These are phyloP conservation scores for Kazachstania taianensis DNA, from an alignment of 805 yeast species.

Conservation along the genomic window DNA sequence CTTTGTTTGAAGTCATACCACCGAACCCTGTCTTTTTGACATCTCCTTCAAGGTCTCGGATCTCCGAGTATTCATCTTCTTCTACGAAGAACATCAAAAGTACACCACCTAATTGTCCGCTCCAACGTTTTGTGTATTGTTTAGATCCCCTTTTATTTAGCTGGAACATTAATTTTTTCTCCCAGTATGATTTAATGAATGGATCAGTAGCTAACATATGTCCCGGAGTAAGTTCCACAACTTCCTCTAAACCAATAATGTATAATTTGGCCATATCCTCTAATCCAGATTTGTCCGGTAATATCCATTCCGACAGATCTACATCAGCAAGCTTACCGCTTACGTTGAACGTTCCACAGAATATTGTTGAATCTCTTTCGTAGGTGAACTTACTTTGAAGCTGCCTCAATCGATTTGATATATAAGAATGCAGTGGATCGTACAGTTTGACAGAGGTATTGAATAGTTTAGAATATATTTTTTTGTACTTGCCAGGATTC, in stretches of 20 bases:
- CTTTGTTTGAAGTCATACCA: slow-evolving; percentile 78
- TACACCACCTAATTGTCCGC: slow-evolving; percentile 81
- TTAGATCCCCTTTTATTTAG: slow-evolving; percentile 32
- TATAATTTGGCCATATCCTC: slow-evolving; percentile 52
- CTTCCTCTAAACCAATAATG: slow-evolving; percentile 81
- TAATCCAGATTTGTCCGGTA: slow-evolving; percentile 39
- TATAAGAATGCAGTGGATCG: slow-evolving; percentile 83
- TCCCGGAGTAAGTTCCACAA: slow-evolving; percentile 73
- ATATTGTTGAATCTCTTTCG: slow-evolving; percentile 49
- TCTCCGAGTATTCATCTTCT: slow-evolving; percentile 38
- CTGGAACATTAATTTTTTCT: slow-evolving; percentile 42
- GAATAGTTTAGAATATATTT: slow-evolving; percentile 21
- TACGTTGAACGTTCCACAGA: slow-evolving; percentile 80
- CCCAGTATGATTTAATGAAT: slow-evolving; percentile 53
- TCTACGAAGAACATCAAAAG: slow-evolving; percentile 59
- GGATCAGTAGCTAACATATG: slow-evolving; percentile 75
- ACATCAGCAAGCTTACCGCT: slow-evolving; percentile 55
- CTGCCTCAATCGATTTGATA: slow-evolving; percentile 52
- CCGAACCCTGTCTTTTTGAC: slow-evolving; percentile 89
- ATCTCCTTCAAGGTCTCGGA: slow-evolving; percentile 57
- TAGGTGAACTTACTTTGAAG: slow-evolving; percentile 47
- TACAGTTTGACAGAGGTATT: slow-evolving; percentile 49
- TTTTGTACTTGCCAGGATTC: slow-evolving; percentile 22
- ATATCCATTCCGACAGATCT: slow-evolving; percentile 68
- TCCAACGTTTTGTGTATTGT: slow-evolving; percentile 50